phyloP scores from a whole-genome alignment of 495 filamentous ascomycete genomes.

The Lepraria neglecta region DNA sequence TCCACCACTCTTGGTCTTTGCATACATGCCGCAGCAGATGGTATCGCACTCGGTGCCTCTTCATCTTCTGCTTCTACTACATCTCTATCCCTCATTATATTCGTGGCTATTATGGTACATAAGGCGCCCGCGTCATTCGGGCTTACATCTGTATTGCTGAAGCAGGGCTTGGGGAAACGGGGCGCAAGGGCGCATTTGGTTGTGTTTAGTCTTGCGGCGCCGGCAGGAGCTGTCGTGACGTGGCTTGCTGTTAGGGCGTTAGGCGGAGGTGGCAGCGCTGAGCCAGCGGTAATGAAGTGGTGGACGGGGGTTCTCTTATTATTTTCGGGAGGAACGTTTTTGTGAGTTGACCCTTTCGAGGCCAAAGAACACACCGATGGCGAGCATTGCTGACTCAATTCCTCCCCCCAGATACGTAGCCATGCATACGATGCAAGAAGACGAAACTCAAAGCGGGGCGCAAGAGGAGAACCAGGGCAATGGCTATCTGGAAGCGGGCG shows the following conservation, averaged over 20 bases:
- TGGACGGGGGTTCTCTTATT: constrained; percentile 87
- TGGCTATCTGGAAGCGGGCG: constrained; percentile 58
- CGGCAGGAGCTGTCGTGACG: constrained; percentile 75
- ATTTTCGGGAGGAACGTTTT: constrained; percentile 90
- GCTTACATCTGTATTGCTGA: constrained; percentile 78
- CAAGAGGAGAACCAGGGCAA: constrained; percentile 51
- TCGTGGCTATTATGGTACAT: constrained; percentile 93
- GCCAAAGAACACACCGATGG: background rate
- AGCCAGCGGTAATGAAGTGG: constrained; percentile 54
- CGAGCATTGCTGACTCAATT: background rate
- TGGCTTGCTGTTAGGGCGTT: constrained; percentile 71
- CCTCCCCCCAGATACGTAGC: constrained; percentile 70
- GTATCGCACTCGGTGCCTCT: constrained; percentile 89
- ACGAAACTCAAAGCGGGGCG: constrained; percentile 43
- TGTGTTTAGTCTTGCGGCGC: constrained; percentile 86
- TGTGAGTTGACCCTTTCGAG: constrained; percentile 52
- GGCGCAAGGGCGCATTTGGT: constrained; percentile 78
- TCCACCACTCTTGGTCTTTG: constrained; percentile 87
- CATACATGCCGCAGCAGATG: constrained; percentile 96
- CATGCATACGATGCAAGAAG: constrained; percentile 96
- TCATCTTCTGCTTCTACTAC: constrained; percentile 57
- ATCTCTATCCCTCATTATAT: constrained; percentile 80
- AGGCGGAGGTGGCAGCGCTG: constrained; percentile 45
- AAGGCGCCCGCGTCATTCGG: constrained; percentile 97
- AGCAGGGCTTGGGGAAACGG: constrained; percentile 81